phyloP scores from a whole-genome alignment of 495 filamentous ascomycete genomes.

The Chlorociboria aeruginascens region DNA sequence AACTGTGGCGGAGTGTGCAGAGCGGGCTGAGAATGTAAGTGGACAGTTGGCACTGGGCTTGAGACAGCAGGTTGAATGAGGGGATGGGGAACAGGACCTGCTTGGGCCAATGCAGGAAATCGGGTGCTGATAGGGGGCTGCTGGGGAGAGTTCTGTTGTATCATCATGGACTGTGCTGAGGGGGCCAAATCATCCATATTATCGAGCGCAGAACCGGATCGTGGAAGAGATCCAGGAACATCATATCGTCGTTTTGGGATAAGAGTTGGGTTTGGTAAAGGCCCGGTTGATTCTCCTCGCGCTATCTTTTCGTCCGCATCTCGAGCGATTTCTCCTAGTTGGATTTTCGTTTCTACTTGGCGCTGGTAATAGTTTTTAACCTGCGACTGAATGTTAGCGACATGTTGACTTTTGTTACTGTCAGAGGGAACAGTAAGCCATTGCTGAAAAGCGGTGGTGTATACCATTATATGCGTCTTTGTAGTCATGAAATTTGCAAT shows the following conservation, averaged over 20 bases:
- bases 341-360: constrained; percentile 47
- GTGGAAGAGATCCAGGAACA: constrained; percentile 10
- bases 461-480: constrained; percentile 90
- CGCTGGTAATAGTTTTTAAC: constrained; percentile 88
- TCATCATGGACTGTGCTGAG: constrained; percentile 7
- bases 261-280: constrained; percentile 42
- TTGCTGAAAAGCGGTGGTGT: constrained; percentile 16
- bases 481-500: constrained; percentile 83
- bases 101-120: constrained; percentile 17
- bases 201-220: constrained; percentile 13
- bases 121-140: constrained; percentile 19
- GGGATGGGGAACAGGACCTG: constrained; percentile 16
- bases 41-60: constrained; percentile 7
- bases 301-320: constrained; percentile 59
- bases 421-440: constrained; percentile 16
- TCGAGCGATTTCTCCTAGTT: constrained; percentile 52
- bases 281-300: constrained; percentile 62
- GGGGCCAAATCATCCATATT: constrained; percentile 10
- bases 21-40: constrained; percentile 10
- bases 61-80: constrained; percentile 9
- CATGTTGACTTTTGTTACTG: constrained; percentile 14
- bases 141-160: constrained; percentile 20
- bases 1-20: constrained; percentile 1
- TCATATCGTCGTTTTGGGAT: constrained; percentile 27
- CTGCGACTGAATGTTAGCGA: constrained; percentile 36